phyloP scores from a whole-genome alignment of 768 basidiomycete species.

The Rubroboletus satanas region DNA sequence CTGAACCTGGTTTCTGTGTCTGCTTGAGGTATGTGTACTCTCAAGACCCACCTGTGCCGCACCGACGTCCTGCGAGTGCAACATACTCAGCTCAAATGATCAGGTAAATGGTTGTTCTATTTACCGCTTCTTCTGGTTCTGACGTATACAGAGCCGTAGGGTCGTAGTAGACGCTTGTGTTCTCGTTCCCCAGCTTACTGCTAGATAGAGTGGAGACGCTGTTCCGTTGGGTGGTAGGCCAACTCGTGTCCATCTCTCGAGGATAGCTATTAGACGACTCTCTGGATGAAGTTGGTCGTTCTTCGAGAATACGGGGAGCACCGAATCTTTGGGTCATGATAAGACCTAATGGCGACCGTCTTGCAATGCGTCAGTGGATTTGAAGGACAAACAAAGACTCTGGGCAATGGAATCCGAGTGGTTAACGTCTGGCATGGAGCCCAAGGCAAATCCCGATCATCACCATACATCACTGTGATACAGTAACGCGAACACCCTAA shows the following conservation, averaged over 20 bases:
- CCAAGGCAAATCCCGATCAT: neutral
- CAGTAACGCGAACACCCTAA: neutral
- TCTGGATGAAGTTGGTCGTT: neutral
- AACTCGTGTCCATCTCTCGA: neutral
- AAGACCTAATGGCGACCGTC: neutral
- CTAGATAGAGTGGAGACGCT: neutral
- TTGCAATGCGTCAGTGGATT: neutral
- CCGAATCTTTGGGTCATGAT: neutral
- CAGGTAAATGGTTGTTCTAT: neutral
- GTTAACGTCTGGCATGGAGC: neutral
- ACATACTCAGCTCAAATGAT: neutral
- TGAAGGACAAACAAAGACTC: neutral
- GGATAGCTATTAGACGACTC: neutral
- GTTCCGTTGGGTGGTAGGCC: neutral
- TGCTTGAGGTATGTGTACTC: neutral
- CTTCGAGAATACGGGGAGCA: neutral
- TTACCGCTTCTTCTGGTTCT: neutral
- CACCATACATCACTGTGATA: too few species aligned
- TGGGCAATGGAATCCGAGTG: neutral
- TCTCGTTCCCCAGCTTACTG: neutral
- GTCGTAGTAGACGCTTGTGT: neutral
- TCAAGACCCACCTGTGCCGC: neutral
- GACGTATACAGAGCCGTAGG: neutral
- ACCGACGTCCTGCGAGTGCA: neutral
- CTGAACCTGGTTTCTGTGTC: neutral